Evolutionary conservation across 345 rosid genomes (phyloP), one percentile per base, ranked within the genome.

Genomic region (Salix arbutifolia): DNA sequence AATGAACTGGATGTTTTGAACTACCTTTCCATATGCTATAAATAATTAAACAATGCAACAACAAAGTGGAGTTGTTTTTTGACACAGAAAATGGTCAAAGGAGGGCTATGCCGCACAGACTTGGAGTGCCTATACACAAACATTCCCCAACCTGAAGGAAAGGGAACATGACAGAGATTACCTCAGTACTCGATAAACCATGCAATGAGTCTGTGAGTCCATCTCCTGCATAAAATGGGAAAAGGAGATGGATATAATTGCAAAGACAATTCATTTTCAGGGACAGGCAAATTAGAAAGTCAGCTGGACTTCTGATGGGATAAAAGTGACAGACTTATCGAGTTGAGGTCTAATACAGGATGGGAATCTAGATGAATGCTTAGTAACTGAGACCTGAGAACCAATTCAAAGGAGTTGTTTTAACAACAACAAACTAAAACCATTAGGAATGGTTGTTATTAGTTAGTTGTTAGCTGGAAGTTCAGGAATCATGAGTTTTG

Each of bases 171-270:
- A 61, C 18, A 46, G 74, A 52, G 38, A 70, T 83, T 84, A 95
- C 98, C 90, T 91, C 96, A 67, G 92, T 78, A 83, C 93, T 93
- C 66, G 97, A 90, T 74, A 95, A 82, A 62, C 88, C 96, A 73
- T 38, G 88, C 83, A 95, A 73, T 3, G 94, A 90, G 82, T 93
- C 97, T 3, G 93, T 89, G 64, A 95, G 94, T 74, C 99, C 99
- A 80, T 95, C 97, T 79, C 96, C 99, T 93, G 87, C 74, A 76
- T 58, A 38, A 80, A 73, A 78, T 69, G 65, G 25, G 30, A 42
- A 66, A 48, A 70, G 26, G 14, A 61, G 17, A 23, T 21, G 31
- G 25, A 30, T 31, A 10, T 61, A 10, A 17, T 60, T 21, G 25
- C 26, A 50, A n/a, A 67, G 35, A 5, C 69, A 38, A 40, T 42